Evolutionary conservation across 306 rosid species (phyloP), one percentile per base, ranked within the genome.

Genomic region (Rosa multiflora): DNA sequence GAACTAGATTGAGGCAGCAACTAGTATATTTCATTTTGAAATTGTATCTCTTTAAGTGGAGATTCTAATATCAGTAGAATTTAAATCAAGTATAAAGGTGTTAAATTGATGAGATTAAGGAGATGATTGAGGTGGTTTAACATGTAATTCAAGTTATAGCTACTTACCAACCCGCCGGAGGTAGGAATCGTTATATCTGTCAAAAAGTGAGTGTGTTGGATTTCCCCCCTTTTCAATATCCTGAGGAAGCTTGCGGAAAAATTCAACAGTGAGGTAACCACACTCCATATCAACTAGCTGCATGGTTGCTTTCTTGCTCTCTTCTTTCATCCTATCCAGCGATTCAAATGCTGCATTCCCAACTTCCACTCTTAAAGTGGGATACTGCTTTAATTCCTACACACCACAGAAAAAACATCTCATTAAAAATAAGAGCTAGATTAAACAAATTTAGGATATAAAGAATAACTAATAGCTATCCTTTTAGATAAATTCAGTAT

Each of bases 211-310:
- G 72, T 77, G 83, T 18, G 87, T 77, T 4, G 87, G 89, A 75
- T 86, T 83, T 77, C 89, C 89, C 18, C 89, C 89, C 84, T 80
- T 86, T 18, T 86, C 89, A 53, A 86, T 76, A 77, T 86, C 89
- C 70, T 80, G 89, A 73, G 89, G 89, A 83, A 86, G 89, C 79
- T 83, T 86, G 76, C 89, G 85, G 71, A 86, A 83, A 76, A 83
- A 86, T 42, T 86, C 89, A 3, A 86, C 87, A 3, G 89, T 86
- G 40, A 86, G 76, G 83, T 86, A 86, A 55, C 87, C 87, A 32
- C 83, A 80, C 47, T 86, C 89, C 89, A 86, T 86, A 35, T 86
- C 89, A 3, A 86, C 89, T 17, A 86, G 78, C 56, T 74, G 85
- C 18, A 86, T 68, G 47, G 85, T 75, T 35, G 87, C 87, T 75